A percentile compares a stretch with the other conserved stretches of the same genome.
phyloP scores from a whole-genome alignment of 2,329 filamentous ascomycete genomes.

The Aspergillus carbonarius region DNA sequence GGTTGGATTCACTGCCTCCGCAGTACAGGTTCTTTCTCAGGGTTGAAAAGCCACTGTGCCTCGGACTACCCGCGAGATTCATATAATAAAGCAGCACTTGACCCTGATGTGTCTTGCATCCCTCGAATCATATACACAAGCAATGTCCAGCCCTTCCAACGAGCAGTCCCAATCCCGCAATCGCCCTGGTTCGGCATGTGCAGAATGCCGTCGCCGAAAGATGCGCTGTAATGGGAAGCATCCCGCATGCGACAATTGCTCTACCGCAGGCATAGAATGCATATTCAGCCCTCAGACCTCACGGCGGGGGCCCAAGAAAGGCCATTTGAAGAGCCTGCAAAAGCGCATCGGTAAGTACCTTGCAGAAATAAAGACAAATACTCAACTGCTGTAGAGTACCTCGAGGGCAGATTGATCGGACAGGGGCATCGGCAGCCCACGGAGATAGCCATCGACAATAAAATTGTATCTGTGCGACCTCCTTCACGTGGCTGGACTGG shows the following conservation, averaged over 20 bases:
- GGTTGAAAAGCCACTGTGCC: neutral
- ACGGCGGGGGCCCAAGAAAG: conserved; percentile 11
- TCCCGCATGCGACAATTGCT: conserved; percentile 10
- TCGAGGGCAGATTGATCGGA: neutral
- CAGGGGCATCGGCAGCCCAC: neutral
- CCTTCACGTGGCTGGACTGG: neutral
- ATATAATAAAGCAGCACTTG: neutral
- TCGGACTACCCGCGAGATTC: neutral
- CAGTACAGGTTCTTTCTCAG: neutral
- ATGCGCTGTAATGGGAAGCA: conserved; percentile 9
- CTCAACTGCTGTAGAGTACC: neutral
- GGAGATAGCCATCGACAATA: neutral
- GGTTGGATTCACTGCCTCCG: neutral
- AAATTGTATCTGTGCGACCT: neutral
- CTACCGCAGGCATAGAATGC: neutral
- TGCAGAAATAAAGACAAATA: neutral
- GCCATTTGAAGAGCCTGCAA: conserved; percentile 5
- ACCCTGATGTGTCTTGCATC: no score
- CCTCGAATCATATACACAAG: neutral
- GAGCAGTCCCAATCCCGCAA: conserved; percentile 7
- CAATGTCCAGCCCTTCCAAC: neutral
- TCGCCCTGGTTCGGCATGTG: conserved; percentile 9
- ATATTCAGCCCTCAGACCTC: neutral
- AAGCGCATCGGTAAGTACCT: conserved; percentile 4
- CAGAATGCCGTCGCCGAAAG: conserved; percentile 14